Percentiles rank a stretch among this genome's conserved stretches.
phyloP scores from a whole-genome alignment of 23 red algal species.

The Gracilaria gracilis region DNA sequence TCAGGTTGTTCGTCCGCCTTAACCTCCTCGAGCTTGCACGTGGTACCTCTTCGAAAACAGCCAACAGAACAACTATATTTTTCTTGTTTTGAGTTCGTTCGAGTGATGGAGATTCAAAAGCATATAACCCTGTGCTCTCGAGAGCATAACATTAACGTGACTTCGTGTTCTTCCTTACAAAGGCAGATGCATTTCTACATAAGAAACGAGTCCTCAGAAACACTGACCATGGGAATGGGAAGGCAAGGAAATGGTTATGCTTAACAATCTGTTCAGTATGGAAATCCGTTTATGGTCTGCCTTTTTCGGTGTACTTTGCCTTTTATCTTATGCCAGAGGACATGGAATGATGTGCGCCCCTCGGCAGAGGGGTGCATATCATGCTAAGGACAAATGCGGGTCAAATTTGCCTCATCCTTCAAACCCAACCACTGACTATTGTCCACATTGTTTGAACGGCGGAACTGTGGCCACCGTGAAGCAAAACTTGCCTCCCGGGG shows the following conservation, averaged over 20 bases:
- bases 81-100: neutral
- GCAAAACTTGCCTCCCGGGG: slow-evolving; percentile 16
- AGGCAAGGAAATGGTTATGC: neutral
- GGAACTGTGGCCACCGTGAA: slow-evolving; percentile 26
- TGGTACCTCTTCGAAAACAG: too few relatives aligned
- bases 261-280: neutral
- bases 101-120: neutral
- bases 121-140: neutral
- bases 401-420: slow-evolving; percentile 34
- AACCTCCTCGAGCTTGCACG: too few relatives aligned
- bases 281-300: neutral
- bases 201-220: neutral
- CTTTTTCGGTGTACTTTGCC: neutral
- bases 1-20: too few relatives aligned
- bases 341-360: slow-evolving; percentile 66
- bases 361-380: slow-evolving; percentile 60
- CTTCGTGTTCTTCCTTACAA: neutral
- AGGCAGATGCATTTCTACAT: neutral
- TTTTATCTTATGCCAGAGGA: neutral
- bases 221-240: too few relatives aligned
- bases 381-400: slow-evolving; percentile 18
- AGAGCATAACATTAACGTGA: neutral
- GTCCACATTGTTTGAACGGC: slow-evolving; percentile 70
- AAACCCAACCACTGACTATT: slow-evolving; percentile 67
- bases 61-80: too few relatives aligned